Evolutionary conservation across 352 stramenopile species (phyloP).

Genomic region (Thraustochytrium striatum): DNA sequence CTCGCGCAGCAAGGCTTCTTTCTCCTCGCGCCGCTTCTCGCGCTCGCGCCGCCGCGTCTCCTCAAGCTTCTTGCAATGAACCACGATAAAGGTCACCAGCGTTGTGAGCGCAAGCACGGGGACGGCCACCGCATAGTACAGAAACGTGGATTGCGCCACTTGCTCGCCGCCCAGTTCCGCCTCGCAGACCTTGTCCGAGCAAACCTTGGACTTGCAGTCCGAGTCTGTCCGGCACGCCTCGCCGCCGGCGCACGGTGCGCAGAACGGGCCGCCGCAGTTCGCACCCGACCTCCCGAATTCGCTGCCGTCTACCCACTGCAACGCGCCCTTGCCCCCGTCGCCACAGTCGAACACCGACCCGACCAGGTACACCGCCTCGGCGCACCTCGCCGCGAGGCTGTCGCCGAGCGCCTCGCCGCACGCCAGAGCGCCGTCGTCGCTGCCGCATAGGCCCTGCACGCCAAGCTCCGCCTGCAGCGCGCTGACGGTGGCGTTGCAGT

Average conservation of each 20-base stretch:
- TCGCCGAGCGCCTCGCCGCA: too few species aligned
- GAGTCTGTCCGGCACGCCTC: not conserved
- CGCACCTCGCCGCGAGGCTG: too few species aligned
- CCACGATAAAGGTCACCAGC: not conserved
- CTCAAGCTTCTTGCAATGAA: not conserved
- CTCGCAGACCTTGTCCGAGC: not conserved
- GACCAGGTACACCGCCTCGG: too few species aligned
- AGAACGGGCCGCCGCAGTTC: constrained; percentile 29
- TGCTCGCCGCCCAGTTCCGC: not conserved
- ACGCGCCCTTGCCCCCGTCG: too few species aligned
- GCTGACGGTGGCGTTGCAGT: too few species aligned
- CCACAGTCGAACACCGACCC: too few species aligned
- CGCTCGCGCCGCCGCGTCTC: not conserved
- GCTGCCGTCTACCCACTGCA: too few species aligned
- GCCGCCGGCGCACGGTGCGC: not conserved
- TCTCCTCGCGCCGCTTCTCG: not conserved
- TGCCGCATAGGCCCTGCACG: too few species aligned
- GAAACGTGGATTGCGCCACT: not conserved
- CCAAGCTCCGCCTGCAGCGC: too few species aligned
- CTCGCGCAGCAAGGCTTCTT: not conserved
- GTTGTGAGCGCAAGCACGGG: not conserved
- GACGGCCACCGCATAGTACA: not conserved
- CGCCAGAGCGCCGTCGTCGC: too few species aligned
- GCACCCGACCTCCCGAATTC: too few species aligned
- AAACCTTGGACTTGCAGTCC: not conserved